Evolutionary conservation across 2,329 filamentous ascomycete species (phyloP), one percentile per base, ranked within the genome.

Genomic region (Plectosphaerella plurivora): DNA sequence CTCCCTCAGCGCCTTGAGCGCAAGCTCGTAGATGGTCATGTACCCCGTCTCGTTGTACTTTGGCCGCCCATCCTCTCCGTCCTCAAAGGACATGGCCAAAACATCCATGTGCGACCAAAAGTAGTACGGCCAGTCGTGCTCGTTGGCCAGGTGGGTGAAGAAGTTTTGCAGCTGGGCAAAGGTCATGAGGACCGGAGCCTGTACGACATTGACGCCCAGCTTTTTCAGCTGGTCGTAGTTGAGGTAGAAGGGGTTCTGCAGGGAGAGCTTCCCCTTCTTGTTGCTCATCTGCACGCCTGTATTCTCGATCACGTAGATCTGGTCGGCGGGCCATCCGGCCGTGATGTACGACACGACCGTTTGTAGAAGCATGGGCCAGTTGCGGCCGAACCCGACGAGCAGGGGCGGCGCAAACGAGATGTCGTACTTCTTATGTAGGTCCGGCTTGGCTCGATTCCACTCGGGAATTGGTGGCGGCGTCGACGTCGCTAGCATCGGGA

Each of bases 31-130:
- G 3, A 75, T 56, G 4, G 68, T 68, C 57, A 68, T 70, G 61
- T 74, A 75, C 0, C 65, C 71, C 4, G 61, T 57, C 15, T 71
- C 59, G 37, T 64, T 62, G n/a, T 68, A 65, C 2, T 53, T 53
- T 1, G 64, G 61, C 3, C 60, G 55, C 5, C 50, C 47, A 11
- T 50, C 48, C 1, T 42, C 47, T 2, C 71, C 72, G 36, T 65
- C 64, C 51, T 78, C 75, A 47, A 68, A 69, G 4, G 70, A 70
- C 3, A 74, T 57, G 1, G 69, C 71, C 3, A 74, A 62, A 2
- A 81, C 72, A 57, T 83, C 79, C 73, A 79, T 79, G 61, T 82
- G 79, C n/a, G 68, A 73, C 76, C 77, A 82, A 60, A 78, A 83
- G 61, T 79, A 83, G 58, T 74, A 70, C 1, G 67, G 65, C 71